Evolutionary conservation across 441 rosid genomes (phyloP).

Genomic region (Adansonia grandidieri): DNA sequence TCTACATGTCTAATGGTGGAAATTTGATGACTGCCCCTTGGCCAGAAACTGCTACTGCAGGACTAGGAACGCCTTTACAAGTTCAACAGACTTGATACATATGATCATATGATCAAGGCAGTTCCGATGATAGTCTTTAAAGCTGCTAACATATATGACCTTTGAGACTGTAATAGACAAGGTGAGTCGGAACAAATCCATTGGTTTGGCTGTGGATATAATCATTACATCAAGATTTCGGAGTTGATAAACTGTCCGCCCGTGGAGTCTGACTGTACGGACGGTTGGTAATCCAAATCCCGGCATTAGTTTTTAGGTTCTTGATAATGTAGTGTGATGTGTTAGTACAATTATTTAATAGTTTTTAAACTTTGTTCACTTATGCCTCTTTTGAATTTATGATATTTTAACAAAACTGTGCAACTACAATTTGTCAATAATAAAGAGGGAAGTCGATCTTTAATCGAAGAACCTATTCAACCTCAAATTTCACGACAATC

Average conservation of each 20-base stretch:
- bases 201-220: neutral
- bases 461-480: no score
- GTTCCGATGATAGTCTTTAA: neutral
- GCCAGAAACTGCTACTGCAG: conserved; percentile 49
- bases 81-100: conserved; percentile 18
- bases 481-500: no score
- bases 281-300: neutral
- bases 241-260: neutral
- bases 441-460: no score
- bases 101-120: neutral
- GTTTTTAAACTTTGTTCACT: no score
- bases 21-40: conserved; percentile 63
- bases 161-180: neutral
- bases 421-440: no score
- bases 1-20: conserved; percentile 88
- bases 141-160: neutral
- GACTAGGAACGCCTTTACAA: conserved; percentile 41
- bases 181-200: neutral
- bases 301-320: conserved; percentile 5
- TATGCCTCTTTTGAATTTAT: no score
- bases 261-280: neutral
- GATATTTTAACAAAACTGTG: no score
- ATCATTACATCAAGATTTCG: neutral
- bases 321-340: neutral
- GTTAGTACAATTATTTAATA: no score